Conservation (phyloP, 2,329 filamentous ascomycete species). For the Chaetomium olivaceum region DNA sequence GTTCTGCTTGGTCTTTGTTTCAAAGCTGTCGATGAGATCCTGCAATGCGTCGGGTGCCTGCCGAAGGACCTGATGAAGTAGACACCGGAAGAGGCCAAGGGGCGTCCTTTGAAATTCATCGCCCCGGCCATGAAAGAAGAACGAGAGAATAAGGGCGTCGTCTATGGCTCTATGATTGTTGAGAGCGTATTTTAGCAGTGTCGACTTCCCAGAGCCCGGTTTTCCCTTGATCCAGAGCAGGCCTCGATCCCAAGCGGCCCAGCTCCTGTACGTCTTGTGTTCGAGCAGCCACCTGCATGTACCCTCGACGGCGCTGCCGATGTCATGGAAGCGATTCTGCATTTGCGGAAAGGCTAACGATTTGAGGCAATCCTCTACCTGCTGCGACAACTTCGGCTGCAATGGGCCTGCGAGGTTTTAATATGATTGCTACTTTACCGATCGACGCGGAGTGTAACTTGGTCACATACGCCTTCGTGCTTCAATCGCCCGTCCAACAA, state of each 20-base stretch:
- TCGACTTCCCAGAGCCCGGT: slow-evolving; percentile 45
- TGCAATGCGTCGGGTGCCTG: slow-evolving; percentile 30
- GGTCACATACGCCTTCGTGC: no score
- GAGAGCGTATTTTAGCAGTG: slow-evolving; percentile 40
- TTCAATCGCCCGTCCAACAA: no score
- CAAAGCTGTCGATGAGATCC: slow-evolving; percentile 29
- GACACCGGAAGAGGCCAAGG: slow-evolving; percentile 40
- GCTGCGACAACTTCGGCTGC: no score
- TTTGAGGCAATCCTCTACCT: slow-evolving; percentile 38
- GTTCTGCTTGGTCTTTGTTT: slow-evolving; percentile 12
- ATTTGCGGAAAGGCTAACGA: slow-evolving; percentile 37
- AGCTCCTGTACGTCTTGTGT: slow-evolving; percentile 30
- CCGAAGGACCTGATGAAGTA: slow-evolving; percentile 39
- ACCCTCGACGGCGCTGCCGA: slow-evolving; percentile 10
- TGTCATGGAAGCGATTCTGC: slow-evolving; percentile 6
- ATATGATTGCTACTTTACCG: no score
- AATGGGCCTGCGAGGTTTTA: no score
- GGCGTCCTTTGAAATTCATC: slow-evolving; percentile 37
- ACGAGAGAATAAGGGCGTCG: slow-evolving; percentile 32
- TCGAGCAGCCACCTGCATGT: slow-evolving; percentile 41
- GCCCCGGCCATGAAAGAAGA: slow-evolving; percentile 43
- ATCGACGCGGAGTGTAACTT: no score
- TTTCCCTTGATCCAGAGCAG: slow-evolving; percentile 43
- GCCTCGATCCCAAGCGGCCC: slow-evolving; percentile 32
- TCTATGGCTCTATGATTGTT: slow-evolving; percentile 19